Evolutionary conservation across 2,329 filamentous ascomycete species (phyloP).

Genomic region (Ceratocystis lukuohia): DNA sequence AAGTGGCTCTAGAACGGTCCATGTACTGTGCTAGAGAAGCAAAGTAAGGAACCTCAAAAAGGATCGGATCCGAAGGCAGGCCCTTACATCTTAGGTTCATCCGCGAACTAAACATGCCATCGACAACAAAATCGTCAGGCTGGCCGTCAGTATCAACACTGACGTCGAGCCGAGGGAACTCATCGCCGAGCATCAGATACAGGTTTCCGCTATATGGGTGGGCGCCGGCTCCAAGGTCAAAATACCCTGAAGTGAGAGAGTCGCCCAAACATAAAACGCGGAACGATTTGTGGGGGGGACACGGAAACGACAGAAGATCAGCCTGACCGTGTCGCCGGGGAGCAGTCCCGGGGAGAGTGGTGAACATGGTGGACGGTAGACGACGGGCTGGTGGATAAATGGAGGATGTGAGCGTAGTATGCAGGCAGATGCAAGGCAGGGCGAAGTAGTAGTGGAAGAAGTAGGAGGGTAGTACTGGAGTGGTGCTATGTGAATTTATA

Average conservation of each 20-base stretch:
- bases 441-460: neutral
- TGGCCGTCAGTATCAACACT: conserved; percentile 35
- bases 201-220: conserved; percentile 44
- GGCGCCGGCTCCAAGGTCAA: conserved; percentile 29
- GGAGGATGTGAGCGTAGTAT: neutral
- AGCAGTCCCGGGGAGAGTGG: conserved; percentile 10
- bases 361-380: conserved; percentile 13
- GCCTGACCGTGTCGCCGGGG: conserved; percentile 8
- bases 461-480: neutral
- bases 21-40: neutral
- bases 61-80: neutral
- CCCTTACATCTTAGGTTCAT: conserved; percentile 29
- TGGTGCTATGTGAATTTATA: conserved; percentile 1
- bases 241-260: conserved; percentile 48
- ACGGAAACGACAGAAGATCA: neutral
- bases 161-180: conserved; percentile 33
- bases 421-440: neutral
- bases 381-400: neutral
- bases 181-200: conserved; percentile 32
- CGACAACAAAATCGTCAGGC: conserved; percentile 38
- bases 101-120: conserved; percentile 25
- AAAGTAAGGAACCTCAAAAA: neutral
- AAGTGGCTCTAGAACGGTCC: neutral
- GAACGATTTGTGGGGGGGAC: conserved; percentile 26
- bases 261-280: conserved; percentile 52